These are phyloP conservation scores for Xylaria digitata DNA, from an alignment of 2,329 filamentous ascomycete genomes.

Conservation along the genomic window DNA sequence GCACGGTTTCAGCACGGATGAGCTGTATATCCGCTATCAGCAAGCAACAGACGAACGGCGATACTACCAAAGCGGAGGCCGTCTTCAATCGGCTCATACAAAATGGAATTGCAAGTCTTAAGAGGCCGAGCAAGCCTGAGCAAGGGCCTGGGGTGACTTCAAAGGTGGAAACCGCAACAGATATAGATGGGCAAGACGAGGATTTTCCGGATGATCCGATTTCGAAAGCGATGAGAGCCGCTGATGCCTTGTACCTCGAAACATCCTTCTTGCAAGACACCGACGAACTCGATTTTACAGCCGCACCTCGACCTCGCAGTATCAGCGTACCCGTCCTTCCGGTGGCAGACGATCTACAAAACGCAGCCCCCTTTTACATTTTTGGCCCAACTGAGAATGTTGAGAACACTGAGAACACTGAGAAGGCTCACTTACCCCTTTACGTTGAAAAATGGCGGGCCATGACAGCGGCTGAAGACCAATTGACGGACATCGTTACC, in stretches of 20 bases:
- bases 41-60: slow-evolving; percentile 62
- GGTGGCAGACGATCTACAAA: slow-evolving; percentile 57
- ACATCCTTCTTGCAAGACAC: slow-evolving; percentile 65
- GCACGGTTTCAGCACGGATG: slow-evolving; percentile 64
- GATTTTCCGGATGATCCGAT: slow-evolving; percentile 59
- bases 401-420: slow-evolving; percentile 10
- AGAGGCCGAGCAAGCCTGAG: slow-evolving; percentile 27
- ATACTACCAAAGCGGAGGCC: slow-evolving; percentile 61
- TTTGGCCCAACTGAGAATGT: slow-evolving; percentile 54
- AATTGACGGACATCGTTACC: slow-evolving; percentile 24
- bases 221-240: slow-evolving; percentile 67
- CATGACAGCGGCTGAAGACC: slow-evolving; percentile 25
- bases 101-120: slow-evolving; percentile 59
- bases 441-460: slow-evolving; percentile 34
- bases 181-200: slow-evolving; percentile 32
- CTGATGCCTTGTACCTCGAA: slow-evolving; percentile 66
- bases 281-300: slow-evolving; percentile 61
- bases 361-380: slow-evolving; percentile 60
- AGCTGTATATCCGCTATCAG: slow-evolving; percentile 67
- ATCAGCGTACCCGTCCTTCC: slow-evolving; percentile 62
- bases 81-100: slow-evolving; percentile 64
- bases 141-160: background rate
- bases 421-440: slow-evolving; percentile 16
- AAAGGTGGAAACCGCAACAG: slow-evolving; percentile 33
- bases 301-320: slow-evolving; percentile 57